Conservation (phyloP, 352 stramenopile species). For the Peronospora destructor region DNA sequence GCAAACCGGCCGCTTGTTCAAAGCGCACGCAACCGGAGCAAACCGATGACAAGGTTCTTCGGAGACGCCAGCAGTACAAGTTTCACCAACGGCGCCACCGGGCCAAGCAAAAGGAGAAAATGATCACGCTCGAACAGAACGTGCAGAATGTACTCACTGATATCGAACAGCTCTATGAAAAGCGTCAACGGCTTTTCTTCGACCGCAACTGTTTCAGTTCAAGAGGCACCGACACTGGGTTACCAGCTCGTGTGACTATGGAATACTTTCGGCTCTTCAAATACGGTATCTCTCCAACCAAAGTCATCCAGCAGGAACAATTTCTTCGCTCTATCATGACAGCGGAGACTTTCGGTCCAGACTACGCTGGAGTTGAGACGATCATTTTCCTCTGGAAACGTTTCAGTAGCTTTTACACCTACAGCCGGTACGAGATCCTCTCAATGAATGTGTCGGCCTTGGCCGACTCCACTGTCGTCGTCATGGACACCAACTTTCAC, state of each 20-base stretch:
- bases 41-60: slow-evolving; percentile 39
- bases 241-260: slow-evolving; percentile 30
- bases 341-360: slow-evolving; percentile 32
- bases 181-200: slow-evolving; percentile 24
- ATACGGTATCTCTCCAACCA: slow-evolving; percentile 30
- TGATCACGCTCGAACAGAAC: slow-evolving; percentile 34
- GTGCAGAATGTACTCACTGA: slow-evolving; percentile 33
- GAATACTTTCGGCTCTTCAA: slow-evolving; percentile 58
- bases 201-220: slow-evolving; percentile 31
- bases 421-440: slow-evolving; percentile 29
- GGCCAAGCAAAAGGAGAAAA: slow-evolving; percentile 55
- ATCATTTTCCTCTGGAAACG: slow-evolving; percentile 43
- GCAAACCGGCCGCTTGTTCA: slow-evolving; percentile 9
- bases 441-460: slow-evolving; percentile 29
- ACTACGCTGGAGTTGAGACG: slow-evolving; percentile 43
- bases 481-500: slow-evolving; percentile 35
- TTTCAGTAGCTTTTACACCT: slow-evolving; percentile 37
- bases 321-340: slow-evolving; percentile 55
- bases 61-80: slow-evolving; percentile 53
- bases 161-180: slow-evolving; percentile 33
- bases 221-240: slow-evolving; percentile 21
- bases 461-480: slow-evolving; percentile 39
- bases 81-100: slow-evolving; percentile 61
- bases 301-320: slow-evolving; percentile 29
- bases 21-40: slow-evolving; percentile 6